Conservation (phyloP, 2,329 filamentous ascomycete species). For the Teratosphaeria epicoccoides region DNA sequence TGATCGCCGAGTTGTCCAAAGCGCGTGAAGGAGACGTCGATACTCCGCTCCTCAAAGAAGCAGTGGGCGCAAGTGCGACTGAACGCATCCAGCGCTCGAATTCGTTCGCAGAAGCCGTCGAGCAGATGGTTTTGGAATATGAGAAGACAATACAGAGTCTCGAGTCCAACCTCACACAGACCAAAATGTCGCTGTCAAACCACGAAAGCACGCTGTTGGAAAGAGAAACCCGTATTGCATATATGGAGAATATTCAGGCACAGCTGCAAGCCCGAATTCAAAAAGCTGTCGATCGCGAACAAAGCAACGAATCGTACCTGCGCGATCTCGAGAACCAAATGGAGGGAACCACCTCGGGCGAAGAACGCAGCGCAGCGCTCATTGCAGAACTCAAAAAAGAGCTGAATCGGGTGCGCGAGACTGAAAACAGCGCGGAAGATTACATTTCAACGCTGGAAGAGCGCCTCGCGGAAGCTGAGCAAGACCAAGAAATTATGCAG, state of each 20-base stretch:
- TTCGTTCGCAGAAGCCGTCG: constrained; percentile 89
- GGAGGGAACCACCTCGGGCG: constrained; percentile 79
- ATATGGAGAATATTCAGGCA: constrained; percentile 80
- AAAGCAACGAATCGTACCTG: constrained; percentile 83
- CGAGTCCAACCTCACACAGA: constrained; percentile 83
- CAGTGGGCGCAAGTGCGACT: constrained; percentile 65
- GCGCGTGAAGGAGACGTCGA: constrained; percentile 59
- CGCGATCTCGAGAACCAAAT: constrained; percentile 85
- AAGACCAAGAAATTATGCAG: constrained; percentile 93
- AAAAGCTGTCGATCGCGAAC: constrained; percentile 84
- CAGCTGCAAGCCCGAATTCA: constrained; percentile 85
- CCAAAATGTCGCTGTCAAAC: constrained; percentile 67
- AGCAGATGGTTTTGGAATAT: constrained; percentile 92
- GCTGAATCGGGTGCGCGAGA: constrained; percentile 75
- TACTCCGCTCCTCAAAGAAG: constrained; percentile 49
- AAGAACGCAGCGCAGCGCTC: constrained; percentile 82
- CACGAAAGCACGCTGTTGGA: constrained; percentile 83
- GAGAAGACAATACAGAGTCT: constrained; percentile 96
- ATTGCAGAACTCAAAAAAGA: constrained; percentile 87
- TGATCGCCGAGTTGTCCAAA: constrained; percentile 87
- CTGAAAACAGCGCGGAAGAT: constrained; percentile 81
- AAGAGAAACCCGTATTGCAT: constrained; percentile 86
- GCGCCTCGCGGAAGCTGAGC: constrained; percentile 86
- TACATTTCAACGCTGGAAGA: constrained; percentile 97
- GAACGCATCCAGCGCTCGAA: constrained; percentile 89